Percentiles rank a stretch among this genome's conserved stretches.
Evolutionary conservation across 169 alveolate genomes (phyloP).

Genomic region (Theileria equi): DNA sequence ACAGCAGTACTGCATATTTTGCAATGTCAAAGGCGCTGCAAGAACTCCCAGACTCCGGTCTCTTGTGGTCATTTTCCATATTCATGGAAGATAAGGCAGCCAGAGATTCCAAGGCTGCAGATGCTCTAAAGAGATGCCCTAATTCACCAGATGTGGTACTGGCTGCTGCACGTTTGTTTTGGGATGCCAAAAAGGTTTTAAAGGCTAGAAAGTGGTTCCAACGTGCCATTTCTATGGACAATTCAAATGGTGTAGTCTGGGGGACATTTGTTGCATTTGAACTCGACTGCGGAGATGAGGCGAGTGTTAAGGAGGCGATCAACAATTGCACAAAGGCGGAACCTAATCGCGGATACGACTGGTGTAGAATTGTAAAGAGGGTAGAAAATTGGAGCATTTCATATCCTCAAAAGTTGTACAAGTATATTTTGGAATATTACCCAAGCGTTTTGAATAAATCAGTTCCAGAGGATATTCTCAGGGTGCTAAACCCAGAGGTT

Average conservation of each 20-base stretch:
- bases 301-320: conserved; percentile 71
- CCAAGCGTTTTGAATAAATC: conserved; percentile 14
- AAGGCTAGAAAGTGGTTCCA: conserved; percentile 95
- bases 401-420: conserved; percentile 68
- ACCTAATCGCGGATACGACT: conserved; percentile 80
- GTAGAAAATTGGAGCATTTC: conserved; percentile 77
- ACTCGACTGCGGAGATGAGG: conserved; percentile 80
- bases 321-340: conserved; percentile 78
- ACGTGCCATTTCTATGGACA: conserved; percentile 86
- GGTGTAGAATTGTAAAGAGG: conserved; percentile 76
- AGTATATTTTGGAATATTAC: conserved; percentile 47
- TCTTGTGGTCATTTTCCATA: conserved; percentile 91
- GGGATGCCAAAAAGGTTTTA: conserved; percentile 87
- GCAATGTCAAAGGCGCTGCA: conserved; percentile 89
- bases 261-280: conserved; percentile 90
- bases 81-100: conserved; percentile 83
- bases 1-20: conserved; percentile 84
- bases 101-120: conserved; percentile 83
- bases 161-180: conserved; percentile 89
- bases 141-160: conserved; percentile 88
- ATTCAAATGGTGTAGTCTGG: conserved; percentile 93
- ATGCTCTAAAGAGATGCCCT: conserved; percentile 91
- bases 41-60: conserved; percentile 94
- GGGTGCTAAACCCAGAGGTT: conserved; percentile 23
- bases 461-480: conserved; percentile 20